A percentile compares a stretch with the other conserved stretches of the same genome.
Evolutionary conservation across 2,329 filamentous ascomycete species (phyloP).

Genomic region (Achaetomium macrosporum): DNA sequence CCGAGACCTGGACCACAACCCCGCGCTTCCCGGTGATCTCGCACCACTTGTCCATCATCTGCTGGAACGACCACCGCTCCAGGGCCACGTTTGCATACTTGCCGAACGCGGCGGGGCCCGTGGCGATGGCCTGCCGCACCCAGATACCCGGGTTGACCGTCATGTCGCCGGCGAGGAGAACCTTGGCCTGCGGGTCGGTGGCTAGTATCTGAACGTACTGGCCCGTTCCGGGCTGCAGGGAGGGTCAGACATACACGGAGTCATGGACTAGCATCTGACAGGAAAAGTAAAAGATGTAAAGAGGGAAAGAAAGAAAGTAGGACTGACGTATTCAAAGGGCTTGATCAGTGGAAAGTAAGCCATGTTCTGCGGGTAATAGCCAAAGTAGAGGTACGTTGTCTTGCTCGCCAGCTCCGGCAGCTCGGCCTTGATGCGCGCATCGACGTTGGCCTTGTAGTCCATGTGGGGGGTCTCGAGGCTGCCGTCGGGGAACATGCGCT

Average conservation of each 20-base stretch:
- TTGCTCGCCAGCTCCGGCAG: conserved; percentile 2
- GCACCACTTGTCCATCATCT: conserved; percentile 6
- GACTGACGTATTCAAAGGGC: neutral
- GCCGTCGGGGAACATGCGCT: neutral
- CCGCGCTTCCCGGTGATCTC: conserved; percentile 3
- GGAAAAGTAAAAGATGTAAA: neutral
- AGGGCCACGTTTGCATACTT: neutral
- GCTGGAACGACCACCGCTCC: conserved; percentile 3
- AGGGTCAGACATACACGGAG: neutral
- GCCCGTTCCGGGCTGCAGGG: neutral
- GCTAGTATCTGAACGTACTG: conserved; percentile 4
- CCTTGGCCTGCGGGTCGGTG: neutral
- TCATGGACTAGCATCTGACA: too few relatives aligned
- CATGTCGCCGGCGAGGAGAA: conserved; percentile 4
- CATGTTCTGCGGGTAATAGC: conserved; percentile 5
- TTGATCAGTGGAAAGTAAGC: conserved; percentile 6
- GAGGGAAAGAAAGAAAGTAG: neutral
- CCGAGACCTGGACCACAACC: neutral
- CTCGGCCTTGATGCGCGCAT: conserved; percentile 2
- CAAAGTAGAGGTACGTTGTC: conserved; percentile 3
- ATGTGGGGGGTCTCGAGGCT: conserved; percentile 1
- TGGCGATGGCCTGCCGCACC: conserved; percentile 2
- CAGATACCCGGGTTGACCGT: conserved; percentile 4
- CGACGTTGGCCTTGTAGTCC: conserved; percentile 5
- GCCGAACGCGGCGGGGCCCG: neutral